phyloP scores from a whole-genome alignment of 2,329 filamentous ascomycete species.

The Uncinocarpus reesii region DNA sequence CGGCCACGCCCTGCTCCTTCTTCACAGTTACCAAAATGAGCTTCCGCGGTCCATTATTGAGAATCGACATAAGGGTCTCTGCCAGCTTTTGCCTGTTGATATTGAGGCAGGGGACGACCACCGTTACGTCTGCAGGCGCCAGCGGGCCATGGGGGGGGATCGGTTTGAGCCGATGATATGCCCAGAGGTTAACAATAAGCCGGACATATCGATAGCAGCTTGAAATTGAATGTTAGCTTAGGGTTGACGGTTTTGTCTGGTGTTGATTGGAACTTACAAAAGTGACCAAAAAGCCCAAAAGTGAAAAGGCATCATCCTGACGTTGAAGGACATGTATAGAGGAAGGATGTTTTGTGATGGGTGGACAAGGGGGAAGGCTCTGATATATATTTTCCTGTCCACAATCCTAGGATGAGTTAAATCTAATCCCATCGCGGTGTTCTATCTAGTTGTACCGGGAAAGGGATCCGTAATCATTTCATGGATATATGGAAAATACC shows the following conservation, averaged over 20 bases:
- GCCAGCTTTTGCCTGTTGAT: conserved; percentile 66
- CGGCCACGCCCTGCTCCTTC: conserved; percentile 55
- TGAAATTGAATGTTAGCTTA: conserved; percentile 1
- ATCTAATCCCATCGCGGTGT: not conserved
- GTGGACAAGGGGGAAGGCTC: not conserved
- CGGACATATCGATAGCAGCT: conserved; percentile 74
- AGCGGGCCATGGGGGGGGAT: conserved; percentile 64
- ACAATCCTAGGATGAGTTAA: not conserved
- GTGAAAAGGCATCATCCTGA: not conserved
- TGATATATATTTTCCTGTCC: not conserved
- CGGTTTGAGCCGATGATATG: conserved; percentile 69
- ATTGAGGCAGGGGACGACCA: conserved; percentile 83
- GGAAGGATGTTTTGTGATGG: not conserved
- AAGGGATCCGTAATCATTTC: not conserved
- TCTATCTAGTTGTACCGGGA: not conserved
- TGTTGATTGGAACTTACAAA: not conserved
- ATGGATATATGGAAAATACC: not conserved
- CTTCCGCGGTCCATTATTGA: conserved; percentile 44
- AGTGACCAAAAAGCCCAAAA: not conserved
- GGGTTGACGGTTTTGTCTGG: not conserved
- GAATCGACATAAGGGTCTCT: conserved; percentile 51
- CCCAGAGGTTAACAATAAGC: conserved; percentile 64
- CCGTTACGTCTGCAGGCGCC: conserved; percentile 66
- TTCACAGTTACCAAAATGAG: conserved; percentile 71
- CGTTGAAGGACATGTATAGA: not conserved